Conservation (phyloP, 441 rosid species). For the Daphne laureola region DNA sequence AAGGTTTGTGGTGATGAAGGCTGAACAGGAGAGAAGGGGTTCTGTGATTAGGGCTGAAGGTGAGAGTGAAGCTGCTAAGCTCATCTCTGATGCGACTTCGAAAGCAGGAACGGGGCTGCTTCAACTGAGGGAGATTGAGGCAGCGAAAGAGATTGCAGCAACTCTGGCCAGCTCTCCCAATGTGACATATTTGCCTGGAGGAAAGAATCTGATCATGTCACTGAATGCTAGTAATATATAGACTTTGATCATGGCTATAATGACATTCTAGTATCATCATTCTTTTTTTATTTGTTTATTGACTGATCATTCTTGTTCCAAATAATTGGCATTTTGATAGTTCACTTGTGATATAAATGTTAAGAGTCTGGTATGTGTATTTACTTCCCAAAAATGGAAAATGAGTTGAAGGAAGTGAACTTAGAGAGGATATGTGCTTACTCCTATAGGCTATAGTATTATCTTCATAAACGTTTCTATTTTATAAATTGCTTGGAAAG, state of each 20-base stretch:
- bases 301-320: no score
- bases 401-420: no score
- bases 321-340: no score
- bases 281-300: no score
- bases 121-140: slow-evolving; percentile 86
- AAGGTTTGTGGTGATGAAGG: slow-evolving; percentile 82
- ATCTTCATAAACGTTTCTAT: no score
- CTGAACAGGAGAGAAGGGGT: slow-evolving; percentile 98
- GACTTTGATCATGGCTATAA: not conserved
- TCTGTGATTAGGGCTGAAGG: slow-evolving; percentile 93
- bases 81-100: slow-evolving; percentile 81
- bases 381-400: no score
- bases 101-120: slow-evolving; percentile 76
- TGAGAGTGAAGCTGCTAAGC: slow-evolving; percentile 88
- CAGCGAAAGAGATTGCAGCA: slow-evolving; percentile 75
- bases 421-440: no score
- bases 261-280: no score
- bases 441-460: no score
- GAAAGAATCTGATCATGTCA: slow-evolving; percentile 60
- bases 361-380: no score
- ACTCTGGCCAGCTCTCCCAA: slow-evolving; percentile 79
- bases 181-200: slow-evolving; percentile 75
- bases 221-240: slow-evolving; percentile 39
- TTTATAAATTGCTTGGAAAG: no score
- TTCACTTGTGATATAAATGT: no score